These are phyloP conservation scores for Penicillium sp. DNA, from an alignment of 2,329 filamentous ascomycete species.

Conservation along the genomic window DNA sequence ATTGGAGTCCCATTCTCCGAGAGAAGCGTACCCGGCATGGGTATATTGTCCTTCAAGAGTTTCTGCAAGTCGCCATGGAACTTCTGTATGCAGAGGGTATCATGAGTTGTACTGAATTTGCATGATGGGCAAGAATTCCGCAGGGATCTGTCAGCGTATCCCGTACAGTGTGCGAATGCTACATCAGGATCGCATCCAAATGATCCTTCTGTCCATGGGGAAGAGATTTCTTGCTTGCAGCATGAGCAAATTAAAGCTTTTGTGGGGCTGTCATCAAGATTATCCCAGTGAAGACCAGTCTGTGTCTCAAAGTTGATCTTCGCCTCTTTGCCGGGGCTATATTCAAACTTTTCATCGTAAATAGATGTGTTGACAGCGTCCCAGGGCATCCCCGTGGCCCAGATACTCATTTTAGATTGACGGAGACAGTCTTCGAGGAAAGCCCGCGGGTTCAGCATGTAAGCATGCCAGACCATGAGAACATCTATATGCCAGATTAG, in stretches of 20 bases:
- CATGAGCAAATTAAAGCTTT: slow-evolving; percentile 39
- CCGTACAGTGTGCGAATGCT: slow-evolving; percentile 30
- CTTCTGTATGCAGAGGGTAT: slow-evolving; percentile 64
- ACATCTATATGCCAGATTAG: slow-evolving; percentile 58
- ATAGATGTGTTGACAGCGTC: slow-evolving; percentile 62
- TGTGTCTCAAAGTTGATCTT: background rate
- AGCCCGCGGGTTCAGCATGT: slow-evolving; percentile 75
- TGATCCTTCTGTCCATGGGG: slow-evolving; percentile 63
- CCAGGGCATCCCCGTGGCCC: slow-evolving; percentile 71
- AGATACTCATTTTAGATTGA: slow-evolving; percentile 58
- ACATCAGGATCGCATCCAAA: slow-evolving; percentile 26
- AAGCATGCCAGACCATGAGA: slow-evolving; percentile 78
- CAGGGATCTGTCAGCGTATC: slow-evolving; percentile 54
- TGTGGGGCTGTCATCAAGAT: background rate
- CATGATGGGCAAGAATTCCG: slow-evolving; percentile 57
- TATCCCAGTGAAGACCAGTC: background rate
- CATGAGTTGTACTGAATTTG: slow-evolving; percentile 55
- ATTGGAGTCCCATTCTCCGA: slow-evolving; percentile 58
- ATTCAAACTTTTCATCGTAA: slow-evolving; percentile 43
- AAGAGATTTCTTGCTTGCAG: slow-evolving; percentile 50
- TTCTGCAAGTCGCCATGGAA: slow-evolving; percentile 61
- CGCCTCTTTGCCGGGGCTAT: background rate
- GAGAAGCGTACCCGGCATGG: slow-evolving; percentile 72
- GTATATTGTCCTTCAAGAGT: slow-evolving; percentile 52
- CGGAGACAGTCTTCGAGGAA: slow-evolving; percentile 76